A percentile compares a stretch with the other conserved stretches of the same genome.
Conservation (phyloP, 2,329 filamentous ascomycete genomes). For the Exophiala lecanii-corni region DNA sequence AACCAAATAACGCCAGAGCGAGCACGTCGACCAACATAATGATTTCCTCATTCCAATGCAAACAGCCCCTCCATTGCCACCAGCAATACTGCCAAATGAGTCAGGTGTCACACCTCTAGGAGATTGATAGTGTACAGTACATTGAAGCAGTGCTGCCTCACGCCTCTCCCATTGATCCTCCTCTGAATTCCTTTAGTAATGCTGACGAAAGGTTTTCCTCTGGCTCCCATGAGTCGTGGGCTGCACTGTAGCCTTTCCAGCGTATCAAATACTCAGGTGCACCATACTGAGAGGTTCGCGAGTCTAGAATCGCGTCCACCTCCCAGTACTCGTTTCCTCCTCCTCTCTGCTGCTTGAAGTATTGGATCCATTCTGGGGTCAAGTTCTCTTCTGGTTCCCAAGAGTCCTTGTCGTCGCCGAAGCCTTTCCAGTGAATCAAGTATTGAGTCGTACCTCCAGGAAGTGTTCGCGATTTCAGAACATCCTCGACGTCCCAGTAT, state of each 20-base stretch:
- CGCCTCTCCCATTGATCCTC: not conserved
- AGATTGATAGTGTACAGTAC: too few species aligned
- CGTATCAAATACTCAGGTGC: not conserved
- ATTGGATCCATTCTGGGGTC: conserved; percentile 3
- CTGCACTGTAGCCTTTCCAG: conserved; percentile 2
- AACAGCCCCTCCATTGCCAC: too few species aligned
- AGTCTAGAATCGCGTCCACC: conserved; percentile 1
- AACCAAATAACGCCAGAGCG: too few species aligned
- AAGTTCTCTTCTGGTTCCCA: conserved; percentile 1
- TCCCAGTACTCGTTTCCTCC: conserved; percentile 2
- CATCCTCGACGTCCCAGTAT: conserved; percentile 1
- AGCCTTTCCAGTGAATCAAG: conserved; percentile 2
- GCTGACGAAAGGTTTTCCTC: not conserved
- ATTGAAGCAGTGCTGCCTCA: too few species aligned
- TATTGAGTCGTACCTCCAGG: conserved; percentile 2
- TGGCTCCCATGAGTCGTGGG: not conserved
- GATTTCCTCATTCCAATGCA: too few species aligned
- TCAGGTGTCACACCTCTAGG: too few species aligned
- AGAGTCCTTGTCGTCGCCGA: not conserved
- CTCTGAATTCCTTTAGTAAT: not conserved
- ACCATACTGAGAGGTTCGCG: not conserved
- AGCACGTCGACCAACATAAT: too few species aligned
- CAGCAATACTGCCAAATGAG: too few species aligned
- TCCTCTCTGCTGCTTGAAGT: conserved; percentile 2
- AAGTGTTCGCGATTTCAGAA: conserved; percentile 1